phyloP scores from a whole-genome alignment of 2,329 filamentous ascomycete species.

The Neopestalotiopsis sp. region DNA sequence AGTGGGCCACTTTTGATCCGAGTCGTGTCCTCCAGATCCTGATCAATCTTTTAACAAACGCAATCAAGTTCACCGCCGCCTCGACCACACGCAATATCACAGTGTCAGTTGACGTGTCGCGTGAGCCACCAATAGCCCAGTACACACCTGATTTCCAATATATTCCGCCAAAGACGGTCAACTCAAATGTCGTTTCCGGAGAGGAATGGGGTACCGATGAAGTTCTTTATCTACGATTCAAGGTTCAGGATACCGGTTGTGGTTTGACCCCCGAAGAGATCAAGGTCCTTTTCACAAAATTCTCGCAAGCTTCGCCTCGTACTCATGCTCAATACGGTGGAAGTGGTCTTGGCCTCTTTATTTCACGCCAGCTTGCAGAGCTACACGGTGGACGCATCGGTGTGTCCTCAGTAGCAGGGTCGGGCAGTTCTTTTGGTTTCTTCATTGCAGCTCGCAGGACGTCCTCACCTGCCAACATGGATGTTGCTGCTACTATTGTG shows the following conservation, averaged over 20 bases:
- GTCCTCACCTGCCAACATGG: conserved; percentile 19
- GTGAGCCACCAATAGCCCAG: conserved; percentile 36
- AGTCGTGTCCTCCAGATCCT: conserved; percentile 62
- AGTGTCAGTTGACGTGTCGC: conserved; percentile 55
- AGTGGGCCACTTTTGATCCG: conserved; percentile 63
- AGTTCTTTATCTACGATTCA: conserved; percentile 47
- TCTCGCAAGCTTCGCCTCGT: conserved; percentile 63
- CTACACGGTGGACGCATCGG: conserved; percentile 70
- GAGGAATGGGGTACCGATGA: conserved; percentile 41
- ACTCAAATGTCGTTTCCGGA: conserved; percentile 20
- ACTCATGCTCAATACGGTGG: conserved; percentile 66
- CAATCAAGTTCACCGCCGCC: conserved; percentile 61
- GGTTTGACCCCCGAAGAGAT: conserved; percentile 67
- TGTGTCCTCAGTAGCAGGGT: conserved; percentile 61
- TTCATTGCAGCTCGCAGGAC: conserved; percentile 62
- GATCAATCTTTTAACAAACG: conserved; percentile 65
- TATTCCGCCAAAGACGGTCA: conserved; percentile 33
- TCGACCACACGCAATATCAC: conserved; percentile 45
- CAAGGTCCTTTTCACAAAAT: conserved; percentile 69
- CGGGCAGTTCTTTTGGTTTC: conserved; percentile 67
- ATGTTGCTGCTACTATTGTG: conserved; percentile 11
- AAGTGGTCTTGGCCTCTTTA: conserved; percentile 67
- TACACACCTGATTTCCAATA: conserved; percentile 34
- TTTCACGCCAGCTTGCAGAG: conserved; percentile 66
- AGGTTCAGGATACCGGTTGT: conserved; percentile 69